These are phyloP conservation scores for Diaporthe capsici DNA, from an alignment of 2,329 filamentous ascomycete genomes.

Conservation along the genomic window DNA sequence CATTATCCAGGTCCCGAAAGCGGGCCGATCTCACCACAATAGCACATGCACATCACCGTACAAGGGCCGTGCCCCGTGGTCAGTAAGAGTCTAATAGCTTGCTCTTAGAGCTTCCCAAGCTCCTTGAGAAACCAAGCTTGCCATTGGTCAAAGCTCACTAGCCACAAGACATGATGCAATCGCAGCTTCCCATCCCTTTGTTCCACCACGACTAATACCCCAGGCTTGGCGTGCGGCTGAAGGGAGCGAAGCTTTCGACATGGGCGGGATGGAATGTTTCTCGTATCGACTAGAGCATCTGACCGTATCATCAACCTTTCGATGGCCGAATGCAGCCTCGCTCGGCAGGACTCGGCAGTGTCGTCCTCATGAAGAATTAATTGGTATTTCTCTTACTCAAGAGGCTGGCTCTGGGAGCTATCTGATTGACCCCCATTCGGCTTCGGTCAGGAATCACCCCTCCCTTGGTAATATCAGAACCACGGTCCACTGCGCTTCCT, in stretches of 20 bases:
- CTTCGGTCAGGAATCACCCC: not conserved
- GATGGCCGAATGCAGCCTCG: not conserved
- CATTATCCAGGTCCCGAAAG: not conserved
- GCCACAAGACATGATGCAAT: slow-evolving; percentile 7
- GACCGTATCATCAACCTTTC: not conserved
- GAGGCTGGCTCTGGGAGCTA: not conserved
- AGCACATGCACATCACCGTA: not conserved
- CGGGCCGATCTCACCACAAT: not conserved
- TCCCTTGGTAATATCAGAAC: not conserved
- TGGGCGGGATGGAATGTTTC: not conserved
- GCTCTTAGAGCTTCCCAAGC: not conserved
- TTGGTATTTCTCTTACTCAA: not conserved
- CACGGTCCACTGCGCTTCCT: accelerated
- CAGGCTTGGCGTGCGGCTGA: slow-evolving; percentile 25
- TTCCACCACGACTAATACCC: slow-evolving; percentile 5
- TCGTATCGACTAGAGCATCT: slow-evolving; percentile 3
- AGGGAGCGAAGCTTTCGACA: too few species aligned
- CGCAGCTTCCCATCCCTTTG: slow-evolving; percentile 19
- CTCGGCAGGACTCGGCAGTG: not conserved
- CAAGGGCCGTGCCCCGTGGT: not conserved
- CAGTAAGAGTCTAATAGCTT: not conserved
- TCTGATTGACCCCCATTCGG: not conserved
- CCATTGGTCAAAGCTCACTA: slow-evolving; percentile 12
- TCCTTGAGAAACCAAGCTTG: not conserved
- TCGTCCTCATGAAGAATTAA: not conserved